A percentile compares a stretch with the other conserved stretches of the same genome.
Evolutionary conservation across 2,329 filamentous ascomycete genomes (phyloP).

Genomic region (Trichoderma semiorbis): DNA sequence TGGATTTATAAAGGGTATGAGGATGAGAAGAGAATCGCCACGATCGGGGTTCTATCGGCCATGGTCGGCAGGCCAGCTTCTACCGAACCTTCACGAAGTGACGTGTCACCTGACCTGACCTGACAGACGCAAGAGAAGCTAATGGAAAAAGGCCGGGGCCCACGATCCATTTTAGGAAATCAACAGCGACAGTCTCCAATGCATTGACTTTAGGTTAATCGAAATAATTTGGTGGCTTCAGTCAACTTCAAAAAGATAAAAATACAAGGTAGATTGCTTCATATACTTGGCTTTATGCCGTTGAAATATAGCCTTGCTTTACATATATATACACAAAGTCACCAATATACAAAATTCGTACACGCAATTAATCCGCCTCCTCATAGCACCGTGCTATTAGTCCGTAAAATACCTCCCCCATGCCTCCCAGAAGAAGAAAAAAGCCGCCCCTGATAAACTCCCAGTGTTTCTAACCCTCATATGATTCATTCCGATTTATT

Average conservation of each 20-base stretch:
- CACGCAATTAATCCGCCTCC: neutral
- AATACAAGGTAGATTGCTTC: neutral
- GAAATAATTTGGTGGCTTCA: neutral
- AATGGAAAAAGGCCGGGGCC: neutral
- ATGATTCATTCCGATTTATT: neutral
- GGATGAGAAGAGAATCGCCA: conserved; percentile 16
- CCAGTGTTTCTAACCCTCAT: neutral
- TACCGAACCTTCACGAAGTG: conserved; percentile 10
- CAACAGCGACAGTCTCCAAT: neutral
- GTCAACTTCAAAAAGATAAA: neutral
- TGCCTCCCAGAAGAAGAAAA: neutral
- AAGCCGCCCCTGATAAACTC: neutral
- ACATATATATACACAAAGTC: neutral
- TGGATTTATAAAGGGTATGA: neutral
- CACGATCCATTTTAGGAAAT: neutral
- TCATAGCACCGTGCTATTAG: neutral
- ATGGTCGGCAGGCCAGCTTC: conserved; percentile 3
- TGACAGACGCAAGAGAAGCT: neutral
- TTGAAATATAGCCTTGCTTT: neutral
- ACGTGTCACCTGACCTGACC: neutral
- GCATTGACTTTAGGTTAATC: neutral
- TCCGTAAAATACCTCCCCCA: neutral
- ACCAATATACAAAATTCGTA: neutral
- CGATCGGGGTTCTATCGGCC: conserved; percentile 3
- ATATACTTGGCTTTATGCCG: neutral